phyloP scores from a whole-genome alignment of 2,329 filamentous ascomycete species.

The Pseudogymnoascus sp. region DNA sequence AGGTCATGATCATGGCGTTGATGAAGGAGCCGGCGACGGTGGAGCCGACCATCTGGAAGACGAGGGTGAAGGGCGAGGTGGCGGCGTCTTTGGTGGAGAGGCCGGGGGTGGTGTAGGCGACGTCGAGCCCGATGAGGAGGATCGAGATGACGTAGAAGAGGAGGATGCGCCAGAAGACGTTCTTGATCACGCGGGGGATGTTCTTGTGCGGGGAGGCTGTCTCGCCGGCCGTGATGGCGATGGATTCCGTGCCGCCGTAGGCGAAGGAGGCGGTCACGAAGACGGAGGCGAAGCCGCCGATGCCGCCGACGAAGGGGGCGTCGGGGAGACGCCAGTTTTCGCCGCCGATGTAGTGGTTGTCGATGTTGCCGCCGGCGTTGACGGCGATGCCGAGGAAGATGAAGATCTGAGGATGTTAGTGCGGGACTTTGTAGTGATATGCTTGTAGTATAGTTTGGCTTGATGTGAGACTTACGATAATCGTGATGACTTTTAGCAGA shows the following conservation, averaged over 20 bases:
- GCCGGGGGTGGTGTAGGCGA: conserved; percentile 40
- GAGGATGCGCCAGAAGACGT: conserved; percentile 52
- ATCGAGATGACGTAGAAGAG: conserved; percentile 42
- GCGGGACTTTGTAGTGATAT: too few relatives aligned
- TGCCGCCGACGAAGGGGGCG: conserved; percentile 56
- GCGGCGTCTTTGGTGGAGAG: conserved; percentile 35
- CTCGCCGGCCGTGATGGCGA: conserved; percentile 58
- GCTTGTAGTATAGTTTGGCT: neutral
- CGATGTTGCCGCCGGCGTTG: conserved; percentile 47
- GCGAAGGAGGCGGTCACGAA: conserved; percentile 56
- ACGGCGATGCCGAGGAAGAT: conserved; percentile 55
- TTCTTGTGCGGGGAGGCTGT: conserved; percentile 53
- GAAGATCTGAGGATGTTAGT: conserved; percentile 37
- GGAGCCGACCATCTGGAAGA: conserved; percentile 50
- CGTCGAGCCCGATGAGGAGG: conserved; percentile 48
- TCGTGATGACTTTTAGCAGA: conserved; percentile 44
- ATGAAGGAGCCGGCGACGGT: conserved; percentile 48
- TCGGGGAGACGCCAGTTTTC: conserved; percentile 49
- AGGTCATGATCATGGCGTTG: conserved; percentile 53
- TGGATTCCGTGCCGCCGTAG: conserved; percentile 54
- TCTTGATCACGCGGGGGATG: conserved; percentile 54
- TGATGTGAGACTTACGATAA: conserved; percentile 31
- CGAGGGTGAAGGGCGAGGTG: conserved; percentile 51
- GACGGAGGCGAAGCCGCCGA: conserved; percentile 57
- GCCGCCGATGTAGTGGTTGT: conserved; percentile 48